A percentile compares a stretch with the other conserved stretches of the same genome.
Conservation (phyloP, 768 basidiomycete genomes). For the Boletus rufocinnamomeus region DNA sequence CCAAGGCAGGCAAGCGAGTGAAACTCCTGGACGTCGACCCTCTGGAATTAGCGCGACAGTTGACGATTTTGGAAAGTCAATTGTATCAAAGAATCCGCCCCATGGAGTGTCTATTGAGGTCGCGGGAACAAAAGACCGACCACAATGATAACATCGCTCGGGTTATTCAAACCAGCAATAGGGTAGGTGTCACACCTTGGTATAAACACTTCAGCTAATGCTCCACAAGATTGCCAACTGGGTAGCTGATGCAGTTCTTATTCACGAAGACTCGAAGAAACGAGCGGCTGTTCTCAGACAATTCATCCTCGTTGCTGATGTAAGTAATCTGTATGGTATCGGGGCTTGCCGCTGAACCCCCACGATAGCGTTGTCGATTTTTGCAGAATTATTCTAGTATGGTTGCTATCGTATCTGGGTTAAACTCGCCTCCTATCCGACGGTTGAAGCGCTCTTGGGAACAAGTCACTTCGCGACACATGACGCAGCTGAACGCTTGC, state of each 20-base stretch:
- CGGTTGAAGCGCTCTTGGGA: slow-evolving; percentile 95
- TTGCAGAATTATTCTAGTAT: slow-evolving; percentile 97
- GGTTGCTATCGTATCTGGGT: slow-evolving; percentile 92
- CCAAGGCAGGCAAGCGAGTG: slow-evolving; percentile 68
- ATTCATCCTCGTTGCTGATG: slow-evolving; percentile 89
- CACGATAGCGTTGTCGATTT: slow-evolving; percentile 75
- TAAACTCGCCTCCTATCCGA: slow-evolving; percentile 91
- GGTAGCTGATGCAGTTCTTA: slow-evolving; percentile 86
- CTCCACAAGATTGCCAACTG: slow-evolving; percentile 81
- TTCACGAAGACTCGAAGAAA: slow-evolving; percentile 78
- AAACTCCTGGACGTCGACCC: slow-evolving; percentile 87
- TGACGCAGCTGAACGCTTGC: slow-evolving; percentile 73
- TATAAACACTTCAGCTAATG: slow-evolving; percentile 3
- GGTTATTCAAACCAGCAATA: slow-evolving; percentile 87
- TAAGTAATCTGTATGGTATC: slow-evolving; percentile 42
- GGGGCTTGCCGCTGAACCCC: background rate
- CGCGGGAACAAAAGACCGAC: slow-evolving; percentile 73
- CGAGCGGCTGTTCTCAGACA: slow-evolving; percentile 85
- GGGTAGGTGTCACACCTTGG: slow-evolving; percentile 46
- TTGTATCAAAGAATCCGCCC: slow-evolving; percentile 87
- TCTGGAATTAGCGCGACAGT: slow-evolving; percentile 86
- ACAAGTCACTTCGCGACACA: slow-evolving; percentile 72
- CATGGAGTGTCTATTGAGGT: slow-evolving; percentile 86
- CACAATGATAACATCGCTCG: slow-evolving; percentile 81
- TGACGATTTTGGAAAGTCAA: slow-evolving; percentile 88